These are phyloP conservation scores for Kodamaea jinghongensis DNA, from an alignment of 805 yeast genomes.

Conservation along the genomic window DNA sequence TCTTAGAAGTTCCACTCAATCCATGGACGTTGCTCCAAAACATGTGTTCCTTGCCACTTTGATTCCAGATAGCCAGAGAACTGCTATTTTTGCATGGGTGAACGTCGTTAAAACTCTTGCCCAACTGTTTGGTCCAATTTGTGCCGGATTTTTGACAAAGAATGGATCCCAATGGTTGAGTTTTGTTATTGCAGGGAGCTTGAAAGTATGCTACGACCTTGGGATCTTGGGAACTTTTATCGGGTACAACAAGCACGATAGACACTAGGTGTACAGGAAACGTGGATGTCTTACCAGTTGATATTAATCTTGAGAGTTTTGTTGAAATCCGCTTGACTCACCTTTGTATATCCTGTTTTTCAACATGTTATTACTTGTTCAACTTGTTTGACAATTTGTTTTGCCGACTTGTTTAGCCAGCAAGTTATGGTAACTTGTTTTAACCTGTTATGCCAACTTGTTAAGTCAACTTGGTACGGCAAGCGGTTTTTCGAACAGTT, in stretches of 20 bases:
- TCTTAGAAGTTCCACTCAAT: conserved; percentile 38
- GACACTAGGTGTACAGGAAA: conserved; percentile 2
- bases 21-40: conserved; percentile 50
- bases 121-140: conserved; percentile 41
- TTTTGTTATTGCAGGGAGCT: conserved; percentile 39
- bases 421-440: too few species aligned
- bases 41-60: conserved; percentile 45
- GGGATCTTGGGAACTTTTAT: conserved; percentile 34
- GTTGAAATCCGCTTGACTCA: too few species aligned
- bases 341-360: too few species aligned
- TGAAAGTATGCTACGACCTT: conserved; percentile 40
- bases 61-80: conserved; percentile 38
- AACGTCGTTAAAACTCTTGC: conserved; percentile 44
- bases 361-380: too few species aligned
- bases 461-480: too few species aligned
- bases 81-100: conserved; percentile 44
- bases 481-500: too few species aligned
- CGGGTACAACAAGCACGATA: conserved; percentile 22
- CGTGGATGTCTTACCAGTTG: too few species aligned
- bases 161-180: conserved; percentile 39
- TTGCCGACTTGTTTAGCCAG: too few species aligned
- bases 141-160: conserved; percentile 40
- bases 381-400: too few species aligned
- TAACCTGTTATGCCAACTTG: too few species aligned
- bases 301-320: too few species aligned